Conservation (phyloP, 441 rosid genomes). For the Bocquillonia castaneifolia region DNA sequence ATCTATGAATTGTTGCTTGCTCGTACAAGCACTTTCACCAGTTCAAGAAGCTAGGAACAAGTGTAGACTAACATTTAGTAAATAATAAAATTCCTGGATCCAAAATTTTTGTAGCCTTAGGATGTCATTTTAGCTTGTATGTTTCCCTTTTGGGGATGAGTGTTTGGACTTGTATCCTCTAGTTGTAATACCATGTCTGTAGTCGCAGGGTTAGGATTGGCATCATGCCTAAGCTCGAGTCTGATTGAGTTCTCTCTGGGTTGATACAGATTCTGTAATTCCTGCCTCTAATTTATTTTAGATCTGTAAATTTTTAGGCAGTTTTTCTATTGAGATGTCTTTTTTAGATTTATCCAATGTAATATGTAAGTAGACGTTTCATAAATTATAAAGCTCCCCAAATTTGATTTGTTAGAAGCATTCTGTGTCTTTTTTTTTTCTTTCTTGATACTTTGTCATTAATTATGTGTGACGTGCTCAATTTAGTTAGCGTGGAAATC, state of each 20-base stretch:
- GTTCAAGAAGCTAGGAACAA: constrained; percentile 23
- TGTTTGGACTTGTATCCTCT: constrained; percentile 13
- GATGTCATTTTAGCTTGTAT: constrained; percentile 10
- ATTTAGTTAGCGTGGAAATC: background rate
- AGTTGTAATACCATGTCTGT: constrained; percentile 13
- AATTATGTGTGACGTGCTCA: background rate
- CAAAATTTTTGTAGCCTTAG: constrained; percentile 37
- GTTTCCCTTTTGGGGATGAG: constrained; percentile 18
- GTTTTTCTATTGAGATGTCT: background rate
- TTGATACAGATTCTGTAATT: constrained; percentile 4
- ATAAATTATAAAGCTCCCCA: background rate
- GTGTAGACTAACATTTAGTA: constrained; percentile 14
- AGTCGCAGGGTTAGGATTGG: constrained; percentile 17
- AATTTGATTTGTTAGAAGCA: background rate
- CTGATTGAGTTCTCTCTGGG: background rate
- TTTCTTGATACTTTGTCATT: too few species aligned
- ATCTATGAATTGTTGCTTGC: constrained; percentile 47
- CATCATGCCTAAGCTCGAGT: background rate
- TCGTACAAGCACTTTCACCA: constrained; percentile 23
- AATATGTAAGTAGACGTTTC: constrained; percentile 1
- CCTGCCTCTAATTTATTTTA: constrained; percentile 9
- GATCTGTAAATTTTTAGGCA: constrained; percentile 27
- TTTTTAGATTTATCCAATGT: background rate
- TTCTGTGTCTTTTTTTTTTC: background rate
- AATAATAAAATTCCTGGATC: constrained; percentile 8